phyloP scores from a whole-genome alignment of 148 eudicot genomes.

The Nyssa sinensis region DNA sequence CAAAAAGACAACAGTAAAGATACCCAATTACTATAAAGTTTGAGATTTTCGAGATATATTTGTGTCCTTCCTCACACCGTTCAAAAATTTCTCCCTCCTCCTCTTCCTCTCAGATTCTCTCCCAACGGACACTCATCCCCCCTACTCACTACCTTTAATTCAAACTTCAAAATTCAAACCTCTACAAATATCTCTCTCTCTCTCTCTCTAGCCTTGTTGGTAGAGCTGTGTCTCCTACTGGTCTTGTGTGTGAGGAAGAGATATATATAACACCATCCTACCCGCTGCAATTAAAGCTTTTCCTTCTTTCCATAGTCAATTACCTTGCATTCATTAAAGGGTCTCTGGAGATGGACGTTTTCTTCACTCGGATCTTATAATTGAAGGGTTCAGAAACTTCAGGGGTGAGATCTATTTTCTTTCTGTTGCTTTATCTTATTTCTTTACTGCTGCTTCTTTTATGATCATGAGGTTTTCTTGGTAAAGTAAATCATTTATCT shows the following conservation, averaged over 20 bases:
- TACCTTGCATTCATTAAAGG: background rate
- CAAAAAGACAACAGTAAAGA: too few species aligned
- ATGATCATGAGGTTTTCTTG: background rate
- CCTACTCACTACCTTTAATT: constrained; percentile 1
- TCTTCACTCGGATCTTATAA: background rate
- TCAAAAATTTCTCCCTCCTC: too few species aligned
- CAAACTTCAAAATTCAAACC: constrained; percentile 11
- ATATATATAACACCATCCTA: background rate
- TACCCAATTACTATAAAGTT: too few species aligned
- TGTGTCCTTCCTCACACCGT: too few species aligned
- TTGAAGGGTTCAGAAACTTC: background rate
- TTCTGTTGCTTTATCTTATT: background rate
- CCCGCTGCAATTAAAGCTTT: background rate
- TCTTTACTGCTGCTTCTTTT: background rate
- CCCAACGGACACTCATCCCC: background rate
- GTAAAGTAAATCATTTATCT: background rate
- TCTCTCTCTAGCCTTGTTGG: background rate
- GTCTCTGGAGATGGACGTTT: background rate
- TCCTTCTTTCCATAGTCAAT: background rate
- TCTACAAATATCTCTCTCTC: background rate
- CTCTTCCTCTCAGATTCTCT: background rate
- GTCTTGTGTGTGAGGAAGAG: background rate
- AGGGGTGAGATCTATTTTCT: background rate
- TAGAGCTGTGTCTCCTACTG: background rate
- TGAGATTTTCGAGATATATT: too few species aligned